Conservation (phyloP, 176 grass and related monocot genomes). For the Cenchrus fungigraminus region DNA sequence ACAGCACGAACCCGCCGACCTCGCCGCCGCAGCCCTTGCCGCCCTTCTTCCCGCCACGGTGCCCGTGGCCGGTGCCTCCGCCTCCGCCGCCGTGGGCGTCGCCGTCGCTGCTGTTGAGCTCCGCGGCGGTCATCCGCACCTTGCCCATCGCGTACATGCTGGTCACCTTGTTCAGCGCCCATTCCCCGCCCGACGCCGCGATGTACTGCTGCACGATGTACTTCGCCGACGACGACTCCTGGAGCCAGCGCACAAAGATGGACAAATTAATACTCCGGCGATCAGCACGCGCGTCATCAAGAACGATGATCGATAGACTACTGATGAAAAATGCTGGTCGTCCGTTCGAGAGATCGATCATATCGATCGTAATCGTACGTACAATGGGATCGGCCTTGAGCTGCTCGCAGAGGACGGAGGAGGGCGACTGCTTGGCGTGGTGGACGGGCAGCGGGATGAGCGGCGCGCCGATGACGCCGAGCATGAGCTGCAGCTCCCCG, state of each 20-base stretch:
- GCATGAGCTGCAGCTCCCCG: conserved; percentile 95
- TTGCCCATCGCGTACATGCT: conserved; percentile 99
- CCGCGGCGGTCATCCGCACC: conserved; percentile 83
- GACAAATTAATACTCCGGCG: neutral
- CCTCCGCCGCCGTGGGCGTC: conserved; percentile 5
- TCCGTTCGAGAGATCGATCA: too few species aligned
- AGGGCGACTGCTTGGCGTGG: conserved; percentile 71
- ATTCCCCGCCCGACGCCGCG: conserved; percentile 91
- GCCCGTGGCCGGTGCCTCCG: neutral
- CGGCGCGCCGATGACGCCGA: conserved; percentile 94
- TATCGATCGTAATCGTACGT: neutral
- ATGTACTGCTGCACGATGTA: conserved; percentile 99
- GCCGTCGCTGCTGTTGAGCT: conserved; percentile 70
- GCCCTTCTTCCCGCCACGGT: conserved; percentile 48
- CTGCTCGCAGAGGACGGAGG: conserved; percentile 62
- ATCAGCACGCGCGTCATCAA: neutral
- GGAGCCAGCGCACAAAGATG: neutral
- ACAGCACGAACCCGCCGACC: conserved; percentile 98
- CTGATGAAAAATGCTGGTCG: neutral
- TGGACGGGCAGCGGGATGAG: conserved; percentile 87
- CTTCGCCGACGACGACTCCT: conserved; percentile 92
- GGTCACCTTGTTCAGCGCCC: conserved; percentile 73
- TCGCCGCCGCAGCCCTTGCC: conserved; percentile 48
- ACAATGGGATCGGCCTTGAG: conserved; percentile 86
- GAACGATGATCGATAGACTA: neutral